Evolutionary conservation across 176 grass and related monocot species (phyloP), one percentile per base, ranked within the genome.

Genomic region (Alopecurus myosuroides): DNA sequence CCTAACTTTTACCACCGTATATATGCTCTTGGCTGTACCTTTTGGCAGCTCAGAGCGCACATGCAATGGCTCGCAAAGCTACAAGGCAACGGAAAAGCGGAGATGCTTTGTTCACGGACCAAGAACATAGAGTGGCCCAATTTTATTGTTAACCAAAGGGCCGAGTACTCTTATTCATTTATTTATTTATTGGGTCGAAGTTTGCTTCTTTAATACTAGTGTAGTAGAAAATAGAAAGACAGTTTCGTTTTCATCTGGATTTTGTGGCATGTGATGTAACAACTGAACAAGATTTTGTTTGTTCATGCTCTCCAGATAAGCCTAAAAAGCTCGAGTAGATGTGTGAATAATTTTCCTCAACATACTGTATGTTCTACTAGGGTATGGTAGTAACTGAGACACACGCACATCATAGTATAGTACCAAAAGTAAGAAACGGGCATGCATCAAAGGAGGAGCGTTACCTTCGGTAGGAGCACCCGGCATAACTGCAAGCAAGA

Each of bases 391-490:
- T 49, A 51, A 51, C 3, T 7, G 57, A 76, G 25, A 11, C n/a
- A 58, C 60, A 37, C 1, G 63, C 26, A 48, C 6, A 23, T 29
- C 28, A n/a, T 20, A 30, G 18, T 22, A 37, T 12, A 76, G 55
- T 77, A 28, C 14, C 11, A 49, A 13, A 80, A n/a, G 20, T 23
- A 67, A 81, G 30, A 68, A 81, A 69, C 79, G 20, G 30, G 64
- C 33, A 51, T 13, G 33, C 79, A 67, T 25, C 45, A 52, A 26
- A 37, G 11, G 26, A 56, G 15, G 23, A 49, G 31, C n/a, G 8
- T 88, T 84, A 84, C 81, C 86, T 88, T 39, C 65, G n/a, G 25
- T 7, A 20, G 86, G 74, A 40, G 86, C 4, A 20, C 74, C 64
- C 76, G 37, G 76, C 20, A 37, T 29, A 79, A 64, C 81, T 84